Base-by-base conservation (phyloP, 78 protist genomes). In the Diacronema lutheri region DNA sequence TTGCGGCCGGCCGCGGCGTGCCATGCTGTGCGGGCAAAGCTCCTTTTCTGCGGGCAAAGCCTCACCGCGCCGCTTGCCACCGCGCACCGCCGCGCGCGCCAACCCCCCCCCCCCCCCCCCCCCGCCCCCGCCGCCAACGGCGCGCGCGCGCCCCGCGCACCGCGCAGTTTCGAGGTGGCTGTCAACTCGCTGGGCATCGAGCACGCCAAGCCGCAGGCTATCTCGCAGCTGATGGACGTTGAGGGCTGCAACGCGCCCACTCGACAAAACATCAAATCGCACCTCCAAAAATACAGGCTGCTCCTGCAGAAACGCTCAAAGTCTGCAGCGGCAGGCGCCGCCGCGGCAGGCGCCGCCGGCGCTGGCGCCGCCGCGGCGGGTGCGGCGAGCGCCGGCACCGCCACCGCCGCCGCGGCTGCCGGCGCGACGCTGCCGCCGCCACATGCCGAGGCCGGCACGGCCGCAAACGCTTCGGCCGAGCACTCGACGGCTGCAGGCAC, bases 281-380 rank as follows among this genome's bases (percentile, higher is more conserved):
- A 74, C 40, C 64, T 74, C 21, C 81, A 74, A 20, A 74, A 74
- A 65, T 74, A 50, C 64, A 38, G 81, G 46, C 57, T 71, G 23
- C 79, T 71, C 26, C 41, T 71, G 79, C 79, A 71, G 79, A 71
- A 71, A 35, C 79, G 79, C 31, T n/a, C 71, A 9, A n/a, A n/a
- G n/a, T n/a, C n/a, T n/a, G n/a, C n/a, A n/a, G n/a, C n/a, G n/a
- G n/a, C n/a, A n/a, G 68, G 11, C 16, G 16, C 68, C 12, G 68
- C 26, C 0, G 68, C 13, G 5, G 6, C 68, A 1, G 68, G 68
- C 3, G 68, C 12, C 1, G 68, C 5, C 33, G 71, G 71, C 21
- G 4, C 10, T 3, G 40, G 40, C 71, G 6, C 37, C 1, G 71
- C 41, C 19, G 71, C 7, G 16, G 50, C 50, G 7, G 71, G 37